Evolutionary conservation across 768 basidiomycete genomes (phyloP).

Genomic region (Xerocomus spinulosus): DNA sequence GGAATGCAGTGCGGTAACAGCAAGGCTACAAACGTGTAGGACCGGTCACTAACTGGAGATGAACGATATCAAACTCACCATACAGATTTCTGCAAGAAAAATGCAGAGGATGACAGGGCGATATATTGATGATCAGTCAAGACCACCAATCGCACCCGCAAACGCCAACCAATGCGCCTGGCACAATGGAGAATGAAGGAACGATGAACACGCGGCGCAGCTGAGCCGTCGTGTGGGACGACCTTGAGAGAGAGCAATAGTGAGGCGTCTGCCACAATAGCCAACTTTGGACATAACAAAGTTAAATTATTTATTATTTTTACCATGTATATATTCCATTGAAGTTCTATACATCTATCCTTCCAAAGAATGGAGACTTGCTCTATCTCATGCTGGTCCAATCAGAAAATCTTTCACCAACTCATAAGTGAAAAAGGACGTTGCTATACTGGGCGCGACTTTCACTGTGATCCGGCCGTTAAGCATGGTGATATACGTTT

Average conservation of each 20-base stretch:
- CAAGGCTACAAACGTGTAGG: slow-evolving; percentile 23
- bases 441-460: slow-evolving; percentile 87
- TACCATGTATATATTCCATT: background rate
- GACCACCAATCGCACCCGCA: slow-evolving; percentile 21
- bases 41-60: slow-evolving; percentile 1
- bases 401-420: slow-evolving; percentile 51
- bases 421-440: slow-evolving; percentile 82
- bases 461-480: slow-evolving; percentile 52
- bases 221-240: slow-evolving; percentile 15
- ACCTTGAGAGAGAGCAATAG: background rate
- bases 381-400: slow-evolving; percentile 14
- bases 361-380: background rate
- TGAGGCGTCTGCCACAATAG: background rate
- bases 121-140: slow-evolving; percentile 21
- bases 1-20: slow-evolving; percentile 23
- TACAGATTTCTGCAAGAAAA: slow-evolving; percentile 14
- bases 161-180: slow-evolving; percentile 3
- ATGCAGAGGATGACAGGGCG: slow-evolving; percentile 8
- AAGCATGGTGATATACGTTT: slow-evolving; percentile 1
- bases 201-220: slow-evolving; percentile 13
- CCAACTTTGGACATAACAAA: slow-evolving; percentile 7
- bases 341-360: background rate
- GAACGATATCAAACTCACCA: slow-evolving; percentile 21
- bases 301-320: slow-evolving; percentile 4
- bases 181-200: slow-evolving; percentile 10